These are phyloP conservation scores for Penicillium samsonianum DNA, from an alignment of 495 filamentous ascomycete species.

Conservation along the genomic window DNA sequence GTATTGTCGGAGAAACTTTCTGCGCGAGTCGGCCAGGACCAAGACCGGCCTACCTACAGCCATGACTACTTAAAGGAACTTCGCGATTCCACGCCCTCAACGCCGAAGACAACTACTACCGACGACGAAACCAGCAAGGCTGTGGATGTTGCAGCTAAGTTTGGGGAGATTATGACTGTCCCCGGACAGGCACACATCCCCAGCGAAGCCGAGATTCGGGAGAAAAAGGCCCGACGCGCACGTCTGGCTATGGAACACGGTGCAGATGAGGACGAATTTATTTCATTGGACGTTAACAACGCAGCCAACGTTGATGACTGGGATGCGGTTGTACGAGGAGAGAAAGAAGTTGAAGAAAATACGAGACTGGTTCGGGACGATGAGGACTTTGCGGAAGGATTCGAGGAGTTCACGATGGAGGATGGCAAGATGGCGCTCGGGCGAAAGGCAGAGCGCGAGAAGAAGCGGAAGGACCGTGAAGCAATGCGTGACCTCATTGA, in stretches of 20 bases:
- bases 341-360: slow-evolving; percentile 49
- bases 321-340: slow-evolving; percentile 40
- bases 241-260: slow-evolving; percentile 70
- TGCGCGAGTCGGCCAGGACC: slow-evolving; percentile 57
- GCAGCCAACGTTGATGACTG: slow-evolving; percentile 48
- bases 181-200: slow-evolving; percentile 59
- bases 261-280: slow-evolving; percentile 76
- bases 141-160: slow-evolving; percentile 69
- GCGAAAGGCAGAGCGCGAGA: slow-evolving; percentile 76
- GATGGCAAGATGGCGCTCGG: slow-evolving; percentile 81
- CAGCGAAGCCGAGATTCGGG: slow-evolving; percentile 82
- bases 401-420: slow-evolving; percentile 88
- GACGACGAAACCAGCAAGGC: slow-evolving; percentile 56
- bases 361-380: slow-evolving; percentile 82
- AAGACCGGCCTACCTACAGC: slow-evolving; percentile 81
- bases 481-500: slow-evolving; percentile 84
- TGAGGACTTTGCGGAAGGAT: slow-evolving; percentile 93
- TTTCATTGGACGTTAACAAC: slow-evolving; percentile 64
- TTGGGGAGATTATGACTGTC: slow-evolving; percentile 51
- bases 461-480: slow-evolving; percentile 62
- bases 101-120: slow-evolving; percentile 60
- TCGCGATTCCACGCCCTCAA: slow-evolving; percentile 76
- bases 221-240: slow-evolving; percentile 87
- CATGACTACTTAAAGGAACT: slow-evolving; percentile 85
- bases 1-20: slow-evolving; percentile 48